Base-by-base conservation (phyloP, 345 rosid genomes). In the Populus pruinosa region DNA sequence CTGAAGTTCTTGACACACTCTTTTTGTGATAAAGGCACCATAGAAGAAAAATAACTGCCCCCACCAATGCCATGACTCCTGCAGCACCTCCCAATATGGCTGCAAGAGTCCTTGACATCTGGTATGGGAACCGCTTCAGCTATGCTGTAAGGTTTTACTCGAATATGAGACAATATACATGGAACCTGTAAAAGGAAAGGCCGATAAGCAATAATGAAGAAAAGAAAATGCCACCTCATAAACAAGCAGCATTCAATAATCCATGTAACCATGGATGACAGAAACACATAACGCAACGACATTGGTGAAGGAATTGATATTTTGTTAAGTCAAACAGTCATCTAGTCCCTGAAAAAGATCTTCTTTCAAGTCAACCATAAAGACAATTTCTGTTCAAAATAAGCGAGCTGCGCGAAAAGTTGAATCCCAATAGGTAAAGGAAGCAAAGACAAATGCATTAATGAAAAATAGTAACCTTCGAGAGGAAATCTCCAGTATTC, bases 1-100 rank as follows among this genome's bases (percentile, higher is more conserved):
- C 98, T 16, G 99, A 93, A 71, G 90, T 86, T 86, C 94, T 86
- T 1, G 94, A 89, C 31, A 75, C 77, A 67, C 79, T 87, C 69
- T 71, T 83, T 74, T 83, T 85, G 70, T 55, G 88, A 85, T 63
- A 88, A 69, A 90, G 70, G 75, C 86, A 93, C 95, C 93, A 94
- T 17, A 91, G 20, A 71, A 90, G 74, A 67, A 89, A 83, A 80
- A 83, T 70, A 55, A 83, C 80, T 39, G 90, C 77, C 79, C 87
- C 91, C 83, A 89, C 85, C 80, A 95, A 87, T 85, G 91, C 88
- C 87, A 92, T 83, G 87, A 93, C 91, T 93, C 99, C 99, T 84
- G 90, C 92, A 91, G 90, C 97, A 86, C 94, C 93, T 81, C 99
- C 99, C 79, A 91, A 71, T 86, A 89, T 83, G 79, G 90, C 93